Base-by-base conservation (phyloP, 2,329 filamentous ascomycete species). In the Pseudocercospora eumusae region DNA sequence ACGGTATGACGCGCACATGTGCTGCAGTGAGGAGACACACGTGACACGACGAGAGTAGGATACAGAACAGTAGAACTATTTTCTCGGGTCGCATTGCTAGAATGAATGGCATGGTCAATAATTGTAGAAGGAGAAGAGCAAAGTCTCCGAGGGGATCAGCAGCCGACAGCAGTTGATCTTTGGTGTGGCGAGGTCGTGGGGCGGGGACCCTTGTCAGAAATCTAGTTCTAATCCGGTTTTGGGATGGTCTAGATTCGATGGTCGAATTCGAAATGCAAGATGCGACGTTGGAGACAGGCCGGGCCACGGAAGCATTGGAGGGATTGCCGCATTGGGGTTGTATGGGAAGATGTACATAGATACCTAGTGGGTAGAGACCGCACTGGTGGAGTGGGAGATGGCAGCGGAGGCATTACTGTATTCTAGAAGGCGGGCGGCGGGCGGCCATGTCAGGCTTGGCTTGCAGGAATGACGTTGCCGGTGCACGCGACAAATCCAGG, bases 241-340 rank as follows among this genome's bases (percentile, higher is more conserved):
- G 47, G 47, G 9, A 50, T 27, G 21, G 47, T n/a, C 47, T 50
- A 50, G 47, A 50, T 25, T 50, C 47, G 47, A 50, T 50, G 23
- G 20, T n/a, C n/a, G n/a, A n/a, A n/a, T n/a, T 21, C 47, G 15
- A 20, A 20, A 13, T 50, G 23, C 20, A 50, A 21, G n/a, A 50
- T 27, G 47, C 47, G 23, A 23, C 23, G 42, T 6, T n/a, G 23
- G 47, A 50, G 23, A 11, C 33, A 15, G 33, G 28, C 28, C 1
- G 6, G 33, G 33, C 33, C 13, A 36, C 33, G 13, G 33, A 36
- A 2, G 44, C 15, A 27, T 27, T n/a, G 20, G 5, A 11, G 15
- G n/a, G n/a, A n/a, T n/a, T n/a, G n/a, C n/a, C n/a, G n/a, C n/a
- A n/a, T n/a, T n/a, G n/a, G n/a, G n/a, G n/a, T n/a, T n/a, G n/a